Evolutionary conservation across 371 early-diverging fungal species (phyloP).

Genomic region (Zopfochytrium polystomum): DNA sequence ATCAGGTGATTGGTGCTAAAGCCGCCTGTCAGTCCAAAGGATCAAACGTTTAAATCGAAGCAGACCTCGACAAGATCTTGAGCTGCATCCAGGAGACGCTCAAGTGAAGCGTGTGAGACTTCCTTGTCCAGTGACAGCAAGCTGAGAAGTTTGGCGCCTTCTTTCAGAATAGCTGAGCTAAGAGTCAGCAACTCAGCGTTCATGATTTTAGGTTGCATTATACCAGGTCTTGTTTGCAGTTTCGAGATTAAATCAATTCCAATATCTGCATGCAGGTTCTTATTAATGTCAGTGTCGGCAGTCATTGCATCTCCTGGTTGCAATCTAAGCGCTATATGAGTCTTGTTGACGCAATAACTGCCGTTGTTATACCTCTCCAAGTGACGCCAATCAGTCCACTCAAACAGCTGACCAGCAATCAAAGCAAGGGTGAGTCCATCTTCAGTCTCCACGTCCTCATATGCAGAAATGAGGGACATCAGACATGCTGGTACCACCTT

Average conservation of each 20-base stretch:
- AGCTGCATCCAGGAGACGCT: conserved; percentile 8
- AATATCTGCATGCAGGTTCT: conserved; percentile 5
- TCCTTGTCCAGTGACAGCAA: conserved; percentile 1
- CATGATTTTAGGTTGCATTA: neutral
- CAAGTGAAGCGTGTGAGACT: neutral
- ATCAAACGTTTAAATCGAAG: no score
- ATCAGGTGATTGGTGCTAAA: no score
- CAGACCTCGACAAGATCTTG: no score
- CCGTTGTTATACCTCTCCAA: conserved; percentile 1
- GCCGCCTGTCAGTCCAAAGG: no score
- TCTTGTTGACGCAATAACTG: no score
- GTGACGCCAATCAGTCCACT: conserved; percentile 24
- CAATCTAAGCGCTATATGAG: no score
- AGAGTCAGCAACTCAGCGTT: neutral
- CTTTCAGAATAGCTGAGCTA: conserved; percentile 7
- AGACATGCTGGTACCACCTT: conserved; percentile 12
- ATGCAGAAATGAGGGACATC: no score
- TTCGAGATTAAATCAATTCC: conserved; percentile 1
- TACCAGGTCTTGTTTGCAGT: conserved; percentile 5
- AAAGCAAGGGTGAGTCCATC: conserved; percentile 6
- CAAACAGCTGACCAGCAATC: conserved; percentile 15
- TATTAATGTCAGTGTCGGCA: neutral
- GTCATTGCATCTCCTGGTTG: neutral
- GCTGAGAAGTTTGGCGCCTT: conserved; percentile 8
- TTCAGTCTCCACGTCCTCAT: no score